Evolutionary conservation across 2,329 filamentous ascomycete genomes (phyloP).

Genomic region (Aspergillus sp.): DNA sequence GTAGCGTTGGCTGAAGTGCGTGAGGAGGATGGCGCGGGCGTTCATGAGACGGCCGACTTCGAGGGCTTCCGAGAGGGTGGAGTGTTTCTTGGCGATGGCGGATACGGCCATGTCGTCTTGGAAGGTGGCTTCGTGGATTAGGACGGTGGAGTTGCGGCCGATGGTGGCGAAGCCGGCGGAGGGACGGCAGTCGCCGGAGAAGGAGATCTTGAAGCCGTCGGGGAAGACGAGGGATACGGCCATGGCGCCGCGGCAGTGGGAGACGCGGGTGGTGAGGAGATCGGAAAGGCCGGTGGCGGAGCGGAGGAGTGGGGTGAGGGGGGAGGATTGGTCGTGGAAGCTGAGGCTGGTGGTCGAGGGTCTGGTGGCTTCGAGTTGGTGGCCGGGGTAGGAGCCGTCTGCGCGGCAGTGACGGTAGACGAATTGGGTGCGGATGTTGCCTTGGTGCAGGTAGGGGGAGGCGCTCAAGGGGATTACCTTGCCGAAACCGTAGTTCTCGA

Average conservation of each 20-base stretch:
- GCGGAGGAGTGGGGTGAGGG: constrained; percentile 45
- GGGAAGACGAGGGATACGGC: constrained; percentile 78
- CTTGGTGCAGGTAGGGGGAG: constrained; percentile 23
- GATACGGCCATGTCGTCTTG: constrained; percentile 79
- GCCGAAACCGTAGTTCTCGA: constrained; percentile 74
- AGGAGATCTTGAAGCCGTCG: constrained; percentile 80
- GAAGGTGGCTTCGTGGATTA: constrained; percentile 96
- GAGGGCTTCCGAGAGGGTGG: constrained; percentile 83
- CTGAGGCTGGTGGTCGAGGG: constrained; percentile 24
- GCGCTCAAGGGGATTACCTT: constrained; percentile 54
- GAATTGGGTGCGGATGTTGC: constrained; percentile 28
- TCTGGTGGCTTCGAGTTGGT: constrained; percentile 10
- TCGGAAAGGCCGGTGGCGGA: constrained; percentile 62
- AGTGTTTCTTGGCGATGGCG: constrained; percentile 85
- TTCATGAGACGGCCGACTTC: constrained; percentile 74
- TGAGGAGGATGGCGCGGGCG: constrained; percentile 78
- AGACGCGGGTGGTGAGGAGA: constrained; percentile 68
- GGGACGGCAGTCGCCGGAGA: constrained; percentile 91
- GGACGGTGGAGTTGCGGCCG: constrained; percentile 73
- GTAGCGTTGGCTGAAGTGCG: constrained; percentile 94
- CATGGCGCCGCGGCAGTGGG: constrained; percentile 77
- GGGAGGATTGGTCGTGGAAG: constrained; percentile 30
- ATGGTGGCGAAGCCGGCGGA: constrained; percentile 68
- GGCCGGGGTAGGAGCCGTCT: constrained; percentile 29
- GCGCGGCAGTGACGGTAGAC: constrained; percentile 32